Evolutionary conservation across 345 rosid species (phyloP).

Genomic region (Eucalyptus decipiens): DNA sequence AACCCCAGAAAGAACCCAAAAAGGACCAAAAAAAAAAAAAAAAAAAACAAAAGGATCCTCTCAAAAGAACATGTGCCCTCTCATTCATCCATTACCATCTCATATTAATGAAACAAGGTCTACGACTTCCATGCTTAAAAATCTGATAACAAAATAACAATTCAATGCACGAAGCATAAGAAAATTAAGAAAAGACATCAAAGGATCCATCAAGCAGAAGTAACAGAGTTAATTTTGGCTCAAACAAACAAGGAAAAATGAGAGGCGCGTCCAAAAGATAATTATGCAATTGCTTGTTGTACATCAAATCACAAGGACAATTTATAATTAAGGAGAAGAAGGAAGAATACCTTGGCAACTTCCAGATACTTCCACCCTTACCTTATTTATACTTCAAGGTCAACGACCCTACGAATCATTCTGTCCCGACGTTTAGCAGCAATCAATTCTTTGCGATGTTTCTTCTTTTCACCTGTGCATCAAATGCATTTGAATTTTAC

Average conservation of each 20-base stretch:
- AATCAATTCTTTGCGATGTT: constrained; percentile 66
- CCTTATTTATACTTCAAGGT: constrained; percentile 60
- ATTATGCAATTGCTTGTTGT: not conserved
- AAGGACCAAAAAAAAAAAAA: too few relatives aligned
- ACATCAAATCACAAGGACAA: not conserved
- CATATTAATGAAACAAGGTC: not conserved
- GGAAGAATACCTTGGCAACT: not conserved
- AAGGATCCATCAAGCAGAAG: not conserved
- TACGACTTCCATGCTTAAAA: not conserved
- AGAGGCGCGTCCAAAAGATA: not conserved
- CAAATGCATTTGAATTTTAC: not conserved
- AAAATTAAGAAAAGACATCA: not conserved
- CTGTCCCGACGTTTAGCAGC: constrained; percentile 73
- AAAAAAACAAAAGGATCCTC: not conserved
- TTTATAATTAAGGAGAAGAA: not conserved
- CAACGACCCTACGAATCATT: constrained; percentile 73
- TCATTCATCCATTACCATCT: not conserved
- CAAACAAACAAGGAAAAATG: not conserved
- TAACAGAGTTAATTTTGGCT: not conserved
- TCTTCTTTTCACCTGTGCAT: constrained; percentile 67
- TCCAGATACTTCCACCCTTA: not conserved
- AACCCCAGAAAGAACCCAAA: not conserved
- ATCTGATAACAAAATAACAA: not conserved
- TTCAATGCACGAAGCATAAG: not conserved
- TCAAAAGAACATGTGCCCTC: not conserved